Percentiles rank a stretch among this genome's conserved stretches.
These are phyloP conservation scores for Bullera alba DNA, from an alignment of 768 basidiomycete species.

Conservation along the genomic window DNA sequence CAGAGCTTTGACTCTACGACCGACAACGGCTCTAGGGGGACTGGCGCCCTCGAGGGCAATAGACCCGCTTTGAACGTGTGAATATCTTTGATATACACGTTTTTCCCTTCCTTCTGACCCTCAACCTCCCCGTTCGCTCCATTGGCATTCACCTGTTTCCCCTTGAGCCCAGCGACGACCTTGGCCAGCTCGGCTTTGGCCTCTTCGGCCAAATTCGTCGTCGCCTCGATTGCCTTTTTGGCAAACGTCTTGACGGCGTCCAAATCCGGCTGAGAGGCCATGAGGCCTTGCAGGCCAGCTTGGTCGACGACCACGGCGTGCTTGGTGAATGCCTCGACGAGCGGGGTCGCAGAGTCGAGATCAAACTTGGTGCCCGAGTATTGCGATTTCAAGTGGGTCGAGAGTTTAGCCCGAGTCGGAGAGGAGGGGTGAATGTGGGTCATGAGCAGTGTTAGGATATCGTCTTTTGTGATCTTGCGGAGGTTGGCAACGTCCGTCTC, in stretches of 20 bases:
- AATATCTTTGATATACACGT: constrained; percentile 60
- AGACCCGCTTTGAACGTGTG: constrained; percentile 61
- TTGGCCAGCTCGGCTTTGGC: constrained; percentile 52
- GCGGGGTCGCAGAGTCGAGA: constrained; percentile 57
- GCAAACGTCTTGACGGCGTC: constrained; percentile 63
- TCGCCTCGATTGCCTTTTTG: constrained; percentile 47
- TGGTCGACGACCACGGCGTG: constrained; percentile 54
- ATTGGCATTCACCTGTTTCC: constrained; percentile 30
- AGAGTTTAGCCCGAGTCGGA: constrained; percentile 66
- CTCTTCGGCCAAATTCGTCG: constrained; percentile 45
- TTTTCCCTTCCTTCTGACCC: constrained; percentile 50
- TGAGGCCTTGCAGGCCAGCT: constrained; percentile 52
- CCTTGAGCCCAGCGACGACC: constrained; percentile 54
- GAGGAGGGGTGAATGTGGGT: constrained; percentile 65
- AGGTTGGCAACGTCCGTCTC: constrained; percentile 65
- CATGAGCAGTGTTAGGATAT: constrained; percentile 66
- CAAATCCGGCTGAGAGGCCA: constrained; percentile 55
- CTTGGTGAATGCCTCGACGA: constrained; percentile 54
- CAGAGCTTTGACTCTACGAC: constrained; percentile 23
- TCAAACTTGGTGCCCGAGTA: constrained; percentile 56
- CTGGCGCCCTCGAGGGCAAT: constrained; percentile 54
- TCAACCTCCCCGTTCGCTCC: constrained; percentile 48
- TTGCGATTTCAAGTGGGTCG: constrained; percentile 72
- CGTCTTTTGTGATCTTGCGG: constrained; percentile 61
- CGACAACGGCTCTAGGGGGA: constrained; percentile 52